Conservation (phyloP, 108 stramenopile genomes). For the Seminavis robusta region DNA sequence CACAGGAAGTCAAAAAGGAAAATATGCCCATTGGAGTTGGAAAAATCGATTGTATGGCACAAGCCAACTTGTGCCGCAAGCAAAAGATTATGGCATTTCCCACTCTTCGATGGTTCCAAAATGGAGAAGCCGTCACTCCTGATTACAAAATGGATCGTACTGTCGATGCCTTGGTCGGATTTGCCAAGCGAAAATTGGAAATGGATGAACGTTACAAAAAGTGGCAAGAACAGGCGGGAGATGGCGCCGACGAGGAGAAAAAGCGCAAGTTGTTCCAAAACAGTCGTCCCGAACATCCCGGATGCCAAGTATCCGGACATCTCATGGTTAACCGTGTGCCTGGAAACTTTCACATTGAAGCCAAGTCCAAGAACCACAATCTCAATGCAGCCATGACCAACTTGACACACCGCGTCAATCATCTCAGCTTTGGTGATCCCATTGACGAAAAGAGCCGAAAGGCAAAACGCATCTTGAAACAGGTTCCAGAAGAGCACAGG, state of each 20-base stretch:
- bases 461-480: slow-evolving; percentile 74
- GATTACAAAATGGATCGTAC: slow-evolving; percentile 94
- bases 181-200: slow-evolving; percentile 75
- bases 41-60: slow-evolving; percentile 90
- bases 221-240: slow-evolving; percentile 61
- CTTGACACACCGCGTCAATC: slow-evolving; percentile 91
- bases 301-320: slow-evolving; percentile 82
- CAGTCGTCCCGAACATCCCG: slow-evolving; percentile 79
- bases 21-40: slow-evolving; percentile 79
- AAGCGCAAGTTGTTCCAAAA: slow-evolving; percentile 52
- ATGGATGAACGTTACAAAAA: slow-evolving; percentile 85
- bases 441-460: slow-evolving; percentile 45
- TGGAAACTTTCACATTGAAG: slow-evolving; percentile 97
- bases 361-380: slow-evolving; percentile 91
- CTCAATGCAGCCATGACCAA: slow-evolving; percentile 95
- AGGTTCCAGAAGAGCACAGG: slow-evolving; percentile 78
- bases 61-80: slow-evolving; percentile 85
- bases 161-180: slow-evolving; percentile 68
- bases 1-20: slow-evolving; percentile 48
- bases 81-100: slow-evolving; percentile 95
- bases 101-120: slow-evolving; percentile 88
- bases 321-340: slow-evolving; percentile 94
- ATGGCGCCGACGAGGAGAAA: slow-evolving; percentile 33
- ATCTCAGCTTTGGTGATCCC: slow-evolving; percentile 89
- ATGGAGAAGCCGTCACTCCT: slow-evolving; percentile 63